Conservation (phyloP, 2,329 filamentous ascomycete genomes). For the Aureobasidium namibiae region DNA sequence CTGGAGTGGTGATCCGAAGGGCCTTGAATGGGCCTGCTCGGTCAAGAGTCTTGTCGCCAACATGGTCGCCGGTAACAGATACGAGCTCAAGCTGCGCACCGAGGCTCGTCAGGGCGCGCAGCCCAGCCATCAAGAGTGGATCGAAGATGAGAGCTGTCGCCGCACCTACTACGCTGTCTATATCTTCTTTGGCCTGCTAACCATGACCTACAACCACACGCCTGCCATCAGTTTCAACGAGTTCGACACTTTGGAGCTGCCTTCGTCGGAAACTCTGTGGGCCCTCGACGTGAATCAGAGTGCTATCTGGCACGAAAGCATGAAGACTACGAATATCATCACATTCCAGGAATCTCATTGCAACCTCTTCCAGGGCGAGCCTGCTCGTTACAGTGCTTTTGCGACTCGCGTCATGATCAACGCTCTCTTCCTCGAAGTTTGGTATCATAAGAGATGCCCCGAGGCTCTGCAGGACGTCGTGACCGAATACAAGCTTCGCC, state of each 20-base stretch:
- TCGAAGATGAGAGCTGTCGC: slow-evolving; percentile 91
- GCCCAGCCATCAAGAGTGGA: slow-evolving; percentile 82
- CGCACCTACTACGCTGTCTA: slow-evolving; percentile 98
- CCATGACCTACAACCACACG: slow-evolving; percentile 94
- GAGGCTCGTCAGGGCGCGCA: slow-evolving; percentile 71
- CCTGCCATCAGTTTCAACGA: slow-evolving; percentile 98
- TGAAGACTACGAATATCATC: slow-evolving; percentile 61
- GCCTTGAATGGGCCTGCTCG: slow-evolving; percentile 95
- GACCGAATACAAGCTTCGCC: slow-evolving; percentile 92
- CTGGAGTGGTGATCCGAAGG: slow-evolving; percentile 97
- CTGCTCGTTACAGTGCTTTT: slow-evolving; percentile 87
- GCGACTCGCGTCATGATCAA: slow-evolving; percentile 98
- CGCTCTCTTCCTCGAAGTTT: slow-evolving; percentile 93
- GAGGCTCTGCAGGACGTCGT: slow-evolving; percentile 95
- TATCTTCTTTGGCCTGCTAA: slow-evolving; percentile 95
- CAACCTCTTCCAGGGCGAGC: slow-evolving; percentile 89
- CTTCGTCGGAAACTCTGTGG: slow-evolving; percentile 91
- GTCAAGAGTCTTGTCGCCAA: slow-evolving; percentile 97
- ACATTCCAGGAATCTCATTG: slow-evolving; percentile 93
- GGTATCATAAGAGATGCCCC: slow-evolving; percentile 98
- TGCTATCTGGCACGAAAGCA: slow-evolving; percentile 71
- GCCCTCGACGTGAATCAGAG: slow-evolving; percentile 75
- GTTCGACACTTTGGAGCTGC: slow-evolving; percentile 85
- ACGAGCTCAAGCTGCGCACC: slow-evolving; percentile 87
- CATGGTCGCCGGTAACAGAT: slow-evolving; percentile 96